Percentiles rank a stretch among this genome's conserved stretches.
Conservation (phyloP, 164 flowering plant genomes). For the Paratinospora sagittata region DNA sequence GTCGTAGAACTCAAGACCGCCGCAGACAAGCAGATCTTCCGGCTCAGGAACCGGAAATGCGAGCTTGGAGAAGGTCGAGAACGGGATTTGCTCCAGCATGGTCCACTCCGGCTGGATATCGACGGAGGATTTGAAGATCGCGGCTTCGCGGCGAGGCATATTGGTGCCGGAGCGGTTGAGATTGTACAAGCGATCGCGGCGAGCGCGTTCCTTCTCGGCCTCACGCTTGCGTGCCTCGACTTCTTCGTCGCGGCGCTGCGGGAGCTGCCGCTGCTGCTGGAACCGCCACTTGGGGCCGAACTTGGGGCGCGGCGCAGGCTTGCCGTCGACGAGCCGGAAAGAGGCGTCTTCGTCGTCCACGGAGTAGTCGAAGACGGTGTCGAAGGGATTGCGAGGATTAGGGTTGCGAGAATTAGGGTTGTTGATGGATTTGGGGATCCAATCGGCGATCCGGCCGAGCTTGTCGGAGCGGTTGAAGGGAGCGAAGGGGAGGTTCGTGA, state of each 20-base stretch:
- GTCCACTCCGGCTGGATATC: constrained; percentile 98
- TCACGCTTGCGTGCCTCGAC: constrained; percentile 77
- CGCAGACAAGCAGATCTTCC: too few relatives aligned
- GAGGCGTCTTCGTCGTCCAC: constrained; percentile 76
- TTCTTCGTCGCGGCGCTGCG: constrained; percentile 85
- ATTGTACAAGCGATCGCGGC: constrained; percentile 66
- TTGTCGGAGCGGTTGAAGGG: constrained; percentile 92
- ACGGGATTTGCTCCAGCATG: too few relatives aligned
- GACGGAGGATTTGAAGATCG: constrained; percentile 70
- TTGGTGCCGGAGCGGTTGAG: constrained; percentile 43
- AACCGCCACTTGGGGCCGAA: constrained; percentile 41
- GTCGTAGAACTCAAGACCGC: too few relatives aligned
- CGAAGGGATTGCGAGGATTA: constrained; percentile 30
- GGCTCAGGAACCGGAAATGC: too few relatives aligned
- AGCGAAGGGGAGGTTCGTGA: constrained; percentile 75
- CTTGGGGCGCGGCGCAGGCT: constrained; percentile 35
- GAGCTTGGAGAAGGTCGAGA: too few relatives aligned
- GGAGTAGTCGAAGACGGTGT: constrained; percentile 70
- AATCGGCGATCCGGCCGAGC: constrained; percentile 56
- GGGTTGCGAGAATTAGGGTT: constrained; percentile 18
- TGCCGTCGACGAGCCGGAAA: constrained; percentile 40
- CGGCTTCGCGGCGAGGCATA: constrained; percentile 63
- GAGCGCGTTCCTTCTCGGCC: constrained; percentile 80
- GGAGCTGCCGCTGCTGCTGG: constrained; percentile 33
- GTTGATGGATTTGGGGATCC: constrained; percentile 51